Evolutionary conservation across 2,329 filamentous ascomycete species (phyloP).

Genomic region (Phaeosphaeriaceae sp.): DNA sequence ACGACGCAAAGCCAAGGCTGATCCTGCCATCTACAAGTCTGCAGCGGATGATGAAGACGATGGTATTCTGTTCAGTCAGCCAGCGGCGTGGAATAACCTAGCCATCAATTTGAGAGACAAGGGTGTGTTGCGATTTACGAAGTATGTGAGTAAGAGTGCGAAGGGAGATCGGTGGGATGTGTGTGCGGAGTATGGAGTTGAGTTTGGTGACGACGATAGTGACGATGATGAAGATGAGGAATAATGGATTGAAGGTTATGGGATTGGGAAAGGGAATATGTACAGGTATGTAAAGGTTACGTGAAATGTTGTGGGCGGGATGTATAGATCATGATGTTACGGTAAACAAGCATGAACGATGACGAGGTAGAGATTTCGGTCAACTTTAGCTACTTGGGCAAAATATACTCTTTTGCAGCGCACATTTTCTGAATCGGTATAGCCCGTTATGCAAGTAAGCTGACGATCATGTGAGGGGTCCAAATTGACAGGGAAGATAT

Average conservation of each 20-base stretch:
- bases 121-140: constrained; percentile 90
- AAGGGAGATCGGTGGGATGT: constrained; percentile 94
- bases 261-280: too few relatives aligned
- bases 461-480: not conserved
- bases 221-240: constrained; percentile 27
- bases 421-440: not conserved
- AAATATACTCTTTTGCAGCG: not conserved
- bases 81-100: constrained; percentile 86
- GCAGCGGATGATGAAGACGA: constrained; percentile 73
- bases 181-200: constrained; percentile 77
- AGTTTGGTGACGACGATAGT: constrained; percentile 59
- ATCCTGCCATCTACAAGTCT: constrained; percentile 81
- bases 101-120: constrained; percentile 88
- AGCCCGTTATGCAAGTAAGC: not conserved
- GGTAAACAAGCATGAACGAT: not conserved
- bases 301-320: too few relatives aligned
- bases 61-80: constrained; percentile 72
- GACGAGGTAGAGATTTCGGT: not conserved
- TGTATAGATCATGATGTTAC: not conserved
- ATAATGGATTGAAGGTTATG: not conserved
- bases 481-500: not conserved
- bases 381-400: not conserved
- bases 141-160: constrained; percentile 86
- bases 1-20: constrained; percentile 55
- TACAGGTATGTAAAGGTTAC: not conserved